Conservation (phyloP, 2,329 filamentous ascomycete species). For the Cladosporium velox region DNA sequence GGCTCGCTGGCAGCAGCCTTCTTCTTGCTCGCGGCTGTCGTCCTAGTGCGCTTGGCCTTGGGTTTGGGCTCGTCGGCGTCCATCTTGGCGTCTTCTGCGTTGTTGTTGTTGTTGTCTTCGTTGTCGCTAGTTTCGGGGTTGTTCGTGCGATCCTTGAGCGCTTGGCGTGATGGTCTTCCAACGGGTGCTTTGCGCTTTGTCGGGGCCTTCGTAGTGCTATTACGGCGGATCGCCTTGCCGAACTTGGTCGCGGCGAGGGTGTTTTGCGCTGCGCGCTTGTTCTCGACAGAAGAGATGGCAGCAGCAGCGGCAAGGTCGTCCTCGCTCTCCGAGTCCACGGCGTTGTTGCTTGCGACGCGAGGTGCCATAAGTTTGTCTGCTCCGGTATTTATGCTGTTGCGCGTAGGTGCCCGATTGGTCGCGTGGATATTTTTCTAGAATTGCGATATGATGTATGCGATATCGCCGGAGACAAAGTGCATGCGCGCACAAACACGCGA, state of each 20-base stretch:
- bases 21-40: constrained; percentile 26
- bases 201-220: constrained; percentile 39
- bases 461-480: background rate
- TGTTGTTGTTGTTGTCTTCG: constrained; percentile 48
- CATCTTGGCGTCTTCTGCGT: constrained; percentile 43
- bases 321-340: constrained; percentile 29
- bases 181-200: constrained; percentile 43
- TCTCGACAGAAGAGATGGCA: constrained; percentile 24
- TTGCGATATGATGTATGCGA: constrained; percentile 7
- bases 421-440: background rate
- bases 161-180: constrained; percentile 42
- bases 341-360: constrained; percentile 17
- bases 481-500: constrained; percentile 3
- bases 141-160: constrained; percentile 44
- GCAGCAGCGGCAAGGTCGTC: constrained; percentile 29
- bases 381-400: background rate
- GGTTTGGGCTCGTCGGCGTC: constrained; percentile 27
- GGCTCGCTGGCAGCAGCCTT: constrained; percentile 22
- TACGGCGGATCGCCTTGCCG: constrained; percentile 41
- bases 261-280: constrained; percentile 28
- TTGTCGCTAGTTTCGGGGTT: constrained; percentile 36
- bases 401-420: background rate
- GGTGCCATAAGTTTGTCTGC: constrained; percentile 5
- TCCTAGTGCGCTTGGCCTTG: constrained; percentile 37
- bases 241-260: constrained; percentile 38